Percentiles rank a stretch among this genome's conserved stretches.
Evolutionary conservation across 306 rosid genomes (phyloP).

Genomic region (Quercus engelmannii): DNA sequence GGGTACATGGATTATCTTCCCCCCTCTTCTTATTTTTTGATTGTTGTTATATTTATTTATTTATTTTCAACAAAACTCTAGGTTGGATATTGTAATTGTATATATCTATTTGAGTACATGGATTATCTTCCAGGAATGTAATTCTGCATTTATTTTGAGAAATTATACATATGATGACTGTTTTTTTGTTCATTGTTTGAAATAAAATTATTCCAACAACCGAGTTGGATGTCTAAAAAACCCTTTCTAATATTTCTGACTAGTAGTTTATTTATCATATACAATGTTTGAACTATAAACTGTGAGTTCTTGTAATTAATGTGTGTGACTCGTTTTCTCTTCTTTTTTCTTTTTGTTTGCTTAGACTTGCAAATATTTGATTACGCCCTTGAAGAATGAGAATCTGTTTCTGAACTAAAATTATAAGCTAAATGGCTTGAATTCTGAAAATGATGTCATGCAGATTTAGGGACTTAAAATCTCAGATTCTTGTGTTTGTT

Average conservation of each 20-base stretch:
- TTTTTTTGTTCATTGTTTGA: not conserved
- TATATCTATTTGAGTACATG: too few relatives aligned
- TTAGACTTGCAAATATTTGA: not conserved
- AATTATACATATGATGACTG: too few relatives aligned
- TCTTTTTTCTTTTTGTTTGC: not conserved
- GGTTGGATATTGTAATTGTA: too few relatives aligned
- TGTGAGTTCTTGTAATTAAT: too few relatives aligned
- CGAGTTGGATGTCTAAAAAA: not conserved
- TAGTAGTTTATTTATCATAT: not conserved
- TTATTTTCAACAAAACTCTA: too few relatives aligned
- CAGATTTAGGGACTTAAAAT: not conserved
- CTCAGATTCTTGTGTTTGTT: not conserved
- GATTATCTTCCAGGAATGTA: not conserved
- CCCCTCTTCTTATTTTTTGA: not conserved
- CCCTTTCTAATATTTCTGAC: not conserved
- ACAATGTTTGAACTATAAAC: too few relatives aligned
- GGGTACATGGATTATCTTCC: slow-evolving; percentile 34
- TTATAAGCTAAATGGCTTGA: not conserved
- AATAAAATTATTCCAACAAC: not conserved
- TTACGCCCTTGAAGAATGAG: not conserved
- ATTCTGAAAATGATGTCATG: not conserved
- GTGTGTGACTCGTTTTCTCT: too few relatives aligned
- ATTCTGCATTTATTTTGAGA: not conserved
- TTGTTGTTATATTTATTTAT: not conserved
- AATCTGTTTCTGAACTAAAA: too few relatives aligned